A percentile compares a stretch with the other conserved stretches of the same genome.
Conservation (phyloP, 1,284 basidiomycete species). For the Rhodotorula sp. region DNA sequence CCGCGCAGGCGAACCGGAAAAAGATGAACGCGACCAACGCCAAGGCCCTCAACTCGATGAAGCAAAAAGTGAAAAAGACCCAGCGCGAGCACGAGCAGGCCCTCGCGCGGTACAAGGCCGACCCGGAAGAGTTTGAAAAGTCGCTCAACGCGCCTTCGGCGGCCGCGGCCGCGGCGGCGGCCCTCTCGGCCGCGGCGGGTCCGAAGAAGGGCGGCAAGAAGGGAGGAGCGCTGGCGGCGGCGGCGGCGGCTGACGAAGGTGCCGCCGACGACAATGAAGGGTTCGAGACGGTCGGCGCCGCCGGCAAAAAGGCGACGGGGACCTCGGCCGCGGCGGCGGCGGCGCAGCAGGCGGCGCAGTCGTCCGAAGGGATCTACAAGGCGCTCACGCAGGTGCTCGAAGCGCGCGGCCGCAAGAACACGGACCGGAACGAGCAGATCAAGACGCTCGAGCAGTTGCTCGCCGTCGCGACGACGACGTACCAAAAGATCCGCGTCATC, state of each 20-base stretch:
- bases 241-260: constrained; percentile 58
- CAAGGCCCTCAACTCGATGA: constrained; percentile 91
- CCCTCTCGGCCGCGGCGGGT: constrained; percentile 32
- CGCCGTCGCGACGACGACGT: constrained; percentile 72
- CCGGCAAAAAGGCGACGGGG: neutral
- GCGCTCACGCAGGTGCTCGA: constrained; percentile 88
- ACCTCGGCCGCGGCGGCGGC: constrained; percentile 67
- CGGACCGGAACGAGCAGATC: constrained; percentile 92
- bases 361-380: constrained; percentile 89
- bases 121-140: constrained; percentile 81
- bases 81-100: constrained; percentile 84
- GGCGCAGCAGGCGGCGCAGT: constrained; percentile 65
- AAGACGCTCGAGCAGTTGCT: constrained; percentile 84
- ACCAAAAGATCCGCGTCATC: constrained; percentile 91
- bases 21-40: constrained; percentile 96
- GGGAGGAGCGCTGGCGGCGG: constrained; percentile 44
- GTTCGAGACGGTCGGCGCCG: constrained; percentile 79
- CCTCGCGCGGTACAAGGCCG: constrained; percentile 72
- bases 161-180: constrained; percentile 46
- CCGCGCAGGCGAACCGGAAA: constrained; percentile 71
- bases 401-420: constrained; percentile 97
- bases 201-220: constrained; percentile 50
- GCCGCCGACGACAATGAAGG: constrained; percentile 64
- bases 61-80: constrained; percentile 93
- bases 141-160: constrained; percentile 61